Evolutionary conservation across 305 asterid species (phyloP).

Genomic region (Fraxinus albicans): DNA sequence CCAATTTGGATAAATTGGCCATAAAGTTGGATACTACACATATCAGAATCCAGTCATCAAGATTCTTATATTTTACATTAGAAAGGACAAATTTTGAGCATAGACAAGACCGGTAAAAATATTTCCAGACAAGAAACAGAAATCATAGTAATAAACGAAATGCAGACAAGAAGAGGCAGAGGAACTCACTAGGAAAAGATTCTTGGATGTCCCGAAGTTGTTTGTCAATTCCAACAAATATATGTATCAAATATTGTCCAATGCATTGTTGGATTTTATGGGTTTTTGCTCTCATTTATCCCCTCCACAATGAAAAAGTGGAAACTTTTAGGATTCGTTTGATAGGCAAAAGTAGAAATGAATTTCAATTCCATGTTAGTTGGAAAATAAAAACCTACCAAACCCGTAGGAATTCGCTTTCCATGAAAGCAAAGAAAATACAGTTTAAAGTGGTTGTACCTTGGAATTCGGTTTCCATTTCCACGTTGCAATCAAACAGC

Average conservation of each 20-base stretch:
- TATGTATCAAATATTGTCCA: conserved; percentile 4
- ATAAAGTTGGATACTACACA: background rate
- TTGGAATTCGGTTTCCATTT: too few relatives aligned
- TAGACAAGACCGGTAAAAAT: background rate
- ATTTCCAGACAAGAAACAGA: background rate
- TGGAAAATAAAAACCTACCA: too few relatives aligned
- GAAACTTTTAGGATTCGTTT: background rate
- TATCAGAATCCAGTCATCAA: background rate
- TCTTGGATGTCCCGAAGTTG: conserved; percentile 59
- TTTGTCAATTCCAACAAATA: conserved; percentile 20
- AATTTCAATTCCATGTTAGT: too few relatives aligned
- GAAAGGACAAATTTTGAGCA: background rate
- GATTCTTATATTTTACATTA: background rate
- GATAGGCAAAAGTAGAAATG: too few relatives aligned
- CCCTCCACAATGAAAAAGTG: background rate
- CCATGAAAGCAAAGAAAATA: too few relatives aligned
- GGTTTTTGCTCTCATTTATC: background rate
- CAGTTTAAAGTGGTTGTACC: too few relatives aligned
- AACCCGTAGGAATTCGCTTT: too few relatives aligned
- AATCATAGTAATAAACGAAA: conserved; percentile 22
- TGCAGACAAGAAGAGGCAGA: conserved; percentile 17
- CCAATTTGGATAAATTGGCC: background rate
- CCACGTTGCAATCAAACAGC: too few relatives aligned
- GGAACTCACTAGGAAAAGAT: conserved; percentile 45
- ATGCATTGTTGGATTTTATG: background rate